Percentiles rank a stretch among this genome's conserved stretches.
These are phyloP conservation scores for Piper longum DNA, from an alignment of 164 flowering plant genomes.

Conservation along the genomic window DNA sequence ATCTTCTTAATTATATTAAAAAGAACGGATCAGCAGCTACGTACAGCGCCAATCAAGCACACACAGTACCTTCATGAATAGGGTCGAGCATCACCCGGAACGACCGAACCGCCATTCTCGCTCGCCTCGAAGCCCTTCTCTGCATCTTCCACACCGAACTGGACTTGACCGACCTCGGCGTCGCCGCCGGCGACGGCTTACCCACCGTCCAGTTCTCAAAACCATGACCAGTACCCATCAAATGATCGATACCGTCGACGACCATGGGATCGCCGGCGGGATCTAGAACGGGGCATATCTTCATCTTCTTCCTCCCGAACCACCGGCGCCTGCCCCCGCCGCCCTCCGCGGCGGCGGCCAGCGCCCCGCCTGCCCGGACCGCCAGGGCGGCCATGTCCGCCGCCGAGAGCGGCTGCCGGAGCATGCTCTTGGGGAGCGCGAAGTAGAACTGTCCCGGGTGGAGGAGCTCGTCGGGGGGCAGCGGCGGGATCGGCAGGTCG, in stretches of 20 bases:
- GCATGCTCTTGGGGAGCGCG: constrained; percentile 24
- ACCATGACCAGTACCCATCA: not conserved
- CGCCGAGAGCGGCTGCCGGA: constrained; percentile 25
- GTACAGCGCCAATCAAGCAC: no score
- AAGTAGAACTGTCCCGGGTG: constrained; percentile 41
- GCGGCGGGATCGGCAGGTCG: constrained; percentile 31
- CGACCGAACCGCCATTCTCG: constrained; percentile 33
- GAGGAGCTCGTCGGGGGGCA: constrained; percentile 18
- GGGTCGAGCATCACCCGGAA: constrained; percentile 36
- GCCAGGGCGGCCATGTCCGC: constrained; percentile 61
- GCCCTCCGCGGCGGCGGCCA: not conserved
- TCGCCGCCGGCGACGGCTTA: not conserved
- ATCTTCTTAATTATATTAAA: no score
- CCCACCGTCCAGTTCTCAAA: not conserved
- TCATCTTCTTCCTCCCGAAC: not conserved
- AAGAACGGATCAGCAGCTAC: not conserved
- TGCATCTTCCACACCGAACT: constrained; percentile 29
- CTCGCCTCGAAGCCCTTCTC: constrained; percentile 32
- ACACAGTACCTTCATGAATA: constrained; percentile 37
- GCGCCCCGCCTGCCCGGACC: constrained; percentile 26
- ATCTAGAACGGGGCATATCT: constrained; percentile 7
- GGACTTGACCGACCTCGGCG: constrained; percentile 7
- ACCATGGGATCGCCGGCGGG: no score
- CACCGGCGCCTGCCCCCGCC: not conserved
- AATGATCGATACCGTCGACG: no score